Conservation (phyloP, 2,329 filamentous ascomycete species). For the Pseudogymnoascus sp. region DNA sequence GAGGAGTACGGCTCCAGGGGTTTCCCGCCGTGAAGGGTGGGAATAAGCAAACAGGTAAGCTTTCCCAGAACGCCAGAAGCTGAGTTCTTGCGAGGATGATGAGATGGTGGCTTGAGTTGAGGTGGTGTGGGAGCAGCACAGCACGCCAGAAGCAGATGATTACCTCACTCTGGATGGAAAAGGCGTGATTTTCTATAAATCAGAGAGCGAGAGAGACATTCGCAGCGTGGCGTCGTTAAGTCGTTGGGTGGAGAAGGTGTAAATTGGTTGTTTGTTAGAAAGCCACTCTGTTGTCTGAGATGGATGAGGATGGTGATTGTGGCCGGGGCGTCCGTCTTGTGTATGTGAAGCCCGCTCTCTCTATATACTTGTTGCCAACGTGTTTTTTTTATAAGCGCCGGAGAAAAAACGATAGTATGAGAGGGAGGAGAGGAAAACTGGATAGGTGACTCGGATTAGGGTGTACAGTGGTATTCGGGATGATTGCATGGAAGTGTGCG, state of each 20-base stretch:
- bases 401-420: neutral
- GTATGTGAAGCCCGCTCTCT: neutral
- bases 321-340: neutral
- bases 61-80: neutral
- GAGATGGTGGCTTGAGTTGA: neutral
- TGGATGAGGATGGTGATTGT: neutral
- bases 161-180: conserved; percentile 2
- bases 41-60: conserved; percentile 6
- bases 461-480: neutral
- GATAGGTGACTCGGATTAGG: neutral
- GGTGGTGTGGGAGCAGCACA: neutral
- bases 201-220: conserved; percentile 5
- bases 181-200: conserved; percentile 11
- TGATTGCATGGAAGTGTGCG: neutral
- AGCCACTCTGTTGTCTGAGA: neutral
- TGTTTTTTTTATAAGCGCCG: neutral
- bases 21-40: neutral
- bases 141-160: neutral
- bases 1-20: conserved; percentile 1
- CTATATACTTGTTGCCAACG: neutral
- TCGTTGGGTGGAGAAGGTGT: conserved; percentile 2
- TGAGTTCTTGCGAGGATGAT: neutral
- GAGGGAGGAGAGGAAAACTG: neutral
- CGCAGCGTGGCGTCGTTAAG: conserved; percentile 1
- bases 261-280: conserved; percentile 7